Percentiles rank a stretch among this genome's conserved stretches.
These are phyloP conservation scores for Cymbopogon flexuosus DNA, from an alignment of 202 grass and related monocot species.

Conservation along the genomic window DNA sequence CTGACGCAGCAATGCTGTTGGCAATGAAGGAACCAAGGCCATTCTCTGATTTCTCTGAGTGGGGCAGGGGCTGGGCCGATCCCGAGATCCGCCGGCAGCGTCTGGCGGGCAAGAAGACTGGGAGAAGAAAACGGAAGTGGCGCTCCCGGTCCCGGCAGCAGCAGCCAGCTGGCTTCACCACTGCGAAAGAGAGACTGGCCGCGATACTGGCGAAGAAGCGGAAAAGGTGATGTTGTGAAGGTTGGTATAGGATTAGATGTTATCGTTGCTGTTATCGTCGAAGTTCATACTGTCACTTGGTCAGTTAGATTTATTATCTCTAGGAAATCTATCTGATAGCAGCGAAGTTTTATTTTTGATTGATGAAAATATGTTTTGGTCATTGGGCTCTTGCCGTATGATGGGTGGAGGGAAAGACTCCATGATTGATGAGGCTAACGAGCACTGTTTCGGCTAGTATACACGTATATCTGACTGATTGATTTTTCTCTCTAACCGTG, in stretches of 20 bases:
- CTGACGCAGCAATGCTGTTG: conserved; percentile 65
- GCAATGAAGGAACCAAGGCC: conserved; percentile 24
- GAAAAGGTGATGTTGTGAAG: neutral
- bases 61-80: conserved; percentile 89
- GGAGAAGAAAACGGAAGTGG: conserved; percentile 30
- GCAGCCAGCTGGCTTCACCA: conserved; percentile 33
- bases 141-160: neutral
- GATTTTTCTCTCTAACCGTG: neutral
- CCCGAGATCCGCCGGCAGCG: conserved; percentile 69
- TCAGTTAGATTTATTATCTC: neutral
- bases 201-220: conserved; percentile 47
- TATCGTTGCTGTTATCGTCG: neutral
- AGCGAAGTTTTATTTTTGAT: neutral
- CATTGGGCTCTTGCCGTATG: too few relatives aligned
- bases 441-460: neutral
- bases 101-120: conserved; percentile 37
- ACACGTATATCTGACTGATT: too few relatives aligned
- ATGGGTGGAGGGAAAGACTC: neutral
- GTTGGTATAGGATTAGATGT: neutral
- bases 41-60: conserved; percentile 47
- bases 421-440: neutral
- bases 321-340: neutral
- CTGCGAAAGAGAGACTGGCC: conserved; percentile 32
- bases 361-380: neutral
- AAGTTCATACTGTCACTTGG: neutral